A percentile compares a stretch with the other conserved stretches of the same genome.
phyloP scores from a whole-genome alignment of 2,329 filamentous ascomycete genomes.

The Dactylellina sp. region DNA sequence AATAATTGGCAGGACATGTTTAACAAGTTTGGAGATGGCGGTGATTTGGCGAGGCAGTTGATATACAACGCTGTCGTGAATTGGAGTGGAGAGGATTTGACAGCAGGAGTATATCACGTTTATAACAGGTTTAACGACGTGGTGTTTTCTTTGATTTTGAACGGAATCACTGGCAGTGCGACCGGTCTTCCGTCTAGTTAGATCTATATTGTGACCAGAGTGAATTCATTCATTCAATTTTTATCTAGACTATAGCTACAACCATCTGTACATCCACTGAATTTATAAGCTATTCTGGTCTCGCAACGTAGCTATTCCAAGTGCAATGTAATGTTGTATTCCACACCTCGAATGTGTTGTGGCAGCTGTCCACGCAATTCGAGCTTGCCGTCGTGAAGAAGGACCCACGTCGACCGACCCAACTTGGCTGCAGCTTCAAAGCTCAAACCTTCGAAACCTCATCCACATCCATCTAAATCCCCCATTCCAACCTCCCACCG shows the following conservation, averaged over 20 bases:
- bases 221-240: too few species aligned
- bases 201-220: too few species aligned
- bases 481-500: background rate
- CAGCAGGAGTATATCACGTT: constrained; percentile 30
- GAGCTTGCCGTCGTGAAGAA: constrained; percentile 27
- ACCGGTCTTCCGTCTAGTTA: constrained; percentile 2
- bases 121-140: constrained; percentile 18
- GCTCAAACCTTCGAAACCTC: constrained; percentile 18
- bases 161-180: constrained; percentile 9
- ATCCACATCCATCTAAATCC: too few species aligned
- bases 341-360: constrained; percentile 21
- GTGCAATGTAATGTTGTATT: constrained; percentile 56
- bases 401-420: constrained; percentile 35
- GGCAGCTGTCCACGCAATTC: constrained; percentile 48
- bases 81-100: constrained; percentile 10
- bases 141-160: constrained; percentile 26
- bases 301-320: too few species aligned
- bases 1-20: constrained; percentile 1
- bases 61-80: constrained; percentile 5
- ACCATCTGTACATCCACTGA: too few species aligned
- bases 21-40: constrained; percentile 22
- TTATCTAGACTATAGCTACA: too few species aligned
- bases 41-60: background rate
- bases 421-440: constrained; percentile 37
- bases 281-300: too few species aligned